A percentile compares a stretch with the other conserved stretches of the same genome.
phyloP scores from a whole-genome alignment of 495 filamentous ascomycete species.

The Penicillium flavigenum region DNA sequence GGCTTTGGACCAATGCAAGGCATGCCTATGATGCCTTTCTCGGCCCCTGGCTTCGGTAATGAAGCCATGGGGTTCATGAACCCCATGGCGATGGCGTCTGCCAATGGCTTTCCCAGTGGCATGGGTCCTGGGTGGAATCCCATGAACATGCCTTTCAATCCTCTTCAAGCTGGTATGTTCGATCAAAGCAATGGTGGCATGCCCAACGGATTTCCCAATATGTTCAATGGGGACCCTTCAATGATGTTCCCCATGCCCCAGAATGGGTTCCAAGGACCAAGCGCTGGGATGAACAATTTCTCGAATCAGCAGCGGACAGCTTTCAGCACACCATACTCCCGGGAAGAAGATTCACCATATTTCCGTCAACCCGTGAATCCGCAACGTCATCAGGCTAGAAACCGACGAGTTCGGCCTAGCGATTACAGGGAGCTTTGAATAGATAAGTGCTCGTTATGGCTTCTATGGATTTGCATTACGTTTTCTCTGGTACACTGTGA shows the following conservation, averaged over 20 bases:
- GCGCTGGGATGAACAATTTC: constrained; percentile 48
- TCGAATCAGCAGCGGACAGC: constrained; percentile 71
- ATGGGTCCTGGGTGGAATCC: constrained; percentile 47
- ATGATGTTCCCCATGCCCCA: constrained; percentile 42
- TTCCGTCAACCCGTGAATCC: constrained; percentile 96
- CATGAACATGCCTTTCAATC: constrained; percentile 53
- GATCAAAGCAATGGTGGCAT: constrained; percentile 36
- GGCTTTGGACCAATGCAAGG: constrained; percentile 33
- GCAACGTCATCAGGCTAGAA: constrained; percentile 79
- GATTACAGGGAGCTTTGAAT: constrained; percentile 82
- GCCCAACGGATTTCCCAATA: constrained; percentile 35
- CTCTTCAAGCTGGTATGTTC: constrained; percentile 47
- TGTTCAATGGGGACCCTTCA: constrained; percentile 46
- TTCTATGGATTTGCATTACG: constrained; percentile 4
- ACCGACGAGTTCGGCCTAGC: constrained; percentile 74
- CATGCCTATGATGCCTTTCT: constrained; percentile 46
- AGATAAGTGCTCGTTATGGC: background rate
- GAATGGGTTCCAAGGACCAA: constrained; percentile 32
- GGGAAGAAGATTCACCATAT: constrained; percentile 87
- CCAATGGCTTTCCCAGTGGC: constrained; percentile 43
- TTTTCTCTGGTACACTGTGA: constrained; percentile 3
- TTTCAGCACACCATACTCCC: constrained; percentile 59
- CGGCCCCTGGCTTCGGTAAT: constrained; percentile 40
- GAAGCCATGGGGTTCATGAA: constrained; percentile 55
- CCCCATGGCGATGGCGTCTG: constrained; percentile 48